phyloP scores from a whole-genome alignment of 1,139 yeast genomes.

The Debaryomycetaceae sp. region DNA sequence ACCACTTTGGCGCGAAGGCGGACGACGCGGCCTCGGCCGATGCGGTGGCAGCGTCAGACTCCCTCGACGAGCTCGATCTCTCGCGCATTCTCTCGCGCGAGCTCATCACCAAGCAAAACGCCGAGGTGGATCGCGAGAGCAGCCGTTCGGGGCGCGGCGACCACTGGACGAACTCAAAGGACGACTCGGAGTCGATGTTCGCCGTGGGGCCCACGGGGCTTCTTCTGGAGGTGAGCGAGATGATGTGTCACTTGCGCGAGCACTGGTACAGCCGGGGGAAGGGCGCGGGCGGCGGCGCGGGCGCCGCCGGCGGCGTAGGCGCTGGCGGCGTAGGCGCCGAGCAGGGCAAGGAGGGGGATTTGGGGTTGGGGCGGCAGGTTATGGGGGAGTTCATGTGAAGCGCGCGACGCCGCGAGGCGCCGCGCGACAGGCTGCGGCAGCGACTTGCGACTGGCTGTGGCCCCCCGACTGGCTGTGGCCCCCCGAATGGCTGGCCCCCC shows the following conservation, averaged over 20 bases:
- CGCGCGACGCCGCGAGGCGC: neutral
- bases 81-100: conserved; percentile 34
- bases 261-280: conserved; percentile 25
- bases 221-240: conserved; percentile 57
- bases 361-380: conserved; percentile 14
- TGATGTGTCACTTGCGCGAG: conserved; percentile 35
- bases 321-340: neutral
- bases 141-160: conserved; percentile 22
- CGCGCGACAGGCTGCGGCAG: neutral
- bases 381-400: conserved; percentile 26
- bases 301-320: conserved; percentile 1
- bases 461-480: too few species aligned
- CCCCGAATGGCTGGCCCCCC: too few species aligned
- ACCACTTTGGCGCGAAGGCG: conserved; percentile 21
- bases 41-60: conserved; percentile 8
- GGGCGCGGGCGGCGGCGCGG: neutral
- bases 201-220: conserved; percentile 73
- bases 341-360: conserved; percentile 13
- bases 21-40: conserved; percentile 6
- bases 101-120: conserved; percentile 28
- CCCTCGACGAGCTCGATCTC: conserved; percentile 27
- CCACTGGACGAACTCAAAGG: conserved; percentile 50
- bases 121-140: conserved; percentile 28
- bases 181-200: conserved; percentile 47
- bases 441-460: too few species aligned